Percentiles rank a stretch among this genome's conserved stretches.
phyloP scores from a whole-genome alignment of 441 rosid genomes.

The Bruguiera hainesii region DNA sequence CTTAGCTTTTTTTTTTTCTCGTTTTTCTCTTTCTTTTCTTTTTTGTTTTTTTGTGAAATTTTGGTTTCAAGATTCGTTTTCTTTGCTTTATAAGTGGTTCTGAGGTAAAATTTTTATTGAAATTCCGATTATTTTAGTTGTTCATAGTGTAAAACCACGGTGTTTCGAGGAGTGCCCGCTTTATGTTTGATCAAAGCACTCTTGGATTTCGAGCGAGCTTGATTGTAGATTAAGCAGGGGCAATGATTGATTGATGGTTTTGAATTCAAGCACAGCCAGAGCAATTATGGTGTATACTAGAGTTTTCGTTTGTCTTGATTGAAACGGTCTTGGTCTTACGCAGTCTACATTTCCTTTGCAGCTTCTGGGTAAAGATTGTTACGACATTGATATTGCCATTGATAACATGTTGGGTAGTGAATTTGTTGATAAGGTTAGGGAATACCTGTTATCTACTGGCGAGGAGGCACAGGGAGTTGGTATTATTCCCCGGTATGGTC shows the following conservation, averaged over 20 bases:
- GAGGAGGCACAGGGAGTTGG: conserved; percentile 68
- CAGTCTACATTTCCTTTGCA: conserved; percentile 27
- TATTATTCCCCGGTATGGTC: conserved; percentile 62
- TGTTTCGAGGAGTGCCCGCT: not conserved
- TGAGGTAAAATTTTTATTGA: too few species aligned
- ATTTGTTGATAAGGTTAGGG: conserved; percentile 70
- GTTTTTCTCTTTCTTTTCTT: not conserved
- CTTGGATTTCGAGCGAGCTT: too few species aligned
- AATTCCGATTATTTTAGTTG: too few species aligned
- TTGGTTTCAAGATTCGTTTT: not conserved
- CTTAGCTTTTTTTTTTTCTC: not conserved
- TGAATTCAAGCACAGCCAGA: too few species aligned
- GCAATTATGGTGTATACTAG: not conserved
- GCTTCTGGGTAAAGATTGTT: conserved; percentile 85
- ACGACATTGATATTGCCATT: conserved; percentile 88
- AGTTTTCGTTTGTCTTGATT: not conserved
- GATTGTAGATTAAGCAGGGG: too few species aligned
- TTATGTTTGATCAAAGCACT: conserved; percentile 2
- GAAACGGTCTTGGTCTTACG: not conserved
- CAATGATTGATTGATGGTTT: too few species aligned
- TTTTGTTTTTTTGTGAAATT: not conserved
- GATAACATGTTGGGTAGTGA: conserved; percentile 83
- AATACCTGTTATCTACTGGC: conserved; percentile 56
- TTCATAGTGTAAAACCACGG: too few species aligned
- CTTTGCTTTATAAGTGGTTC: not conserved